phyloP scores from a whole-genome alignment of 129 eudicot genomes.

The Centella asiatica region DNA sequence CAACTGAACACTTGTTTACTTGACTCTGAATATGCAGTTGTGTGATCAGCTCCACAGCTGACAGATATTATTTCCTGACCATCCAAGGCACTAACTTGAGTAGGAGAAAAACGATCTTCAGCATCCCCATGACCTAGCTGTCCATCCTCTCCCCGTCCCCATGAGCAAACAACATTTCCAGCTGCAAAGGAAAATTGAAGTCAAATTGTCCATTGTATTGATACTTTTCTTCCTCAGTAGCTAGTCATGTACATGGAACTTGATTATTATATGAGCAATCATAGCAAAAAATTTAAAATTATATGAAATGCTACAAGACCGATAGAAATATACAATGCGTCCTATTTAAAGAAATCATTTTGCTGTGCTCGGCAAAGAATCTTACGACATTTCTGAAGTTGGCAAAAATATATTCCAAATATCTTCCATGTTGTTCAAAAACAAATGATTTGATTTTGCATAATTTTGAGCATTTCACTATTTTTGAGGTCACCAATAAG shows the following conservation, averaged over 20 bases:
- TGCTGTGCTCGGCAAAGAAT: no score
- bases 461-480: no score
- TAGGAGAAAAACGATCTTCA: constrained; percentile 81
- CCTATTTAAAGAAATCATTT: no score
- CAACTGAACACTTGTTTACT: constrained; percentile 71
- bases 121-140: constrained; percentile 98
- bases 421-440: no score
- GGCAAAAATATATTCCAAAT: no score
- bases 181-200: constrained; percentile 33
- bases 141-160: constrained; percentile 99
- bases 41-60: constrained; percentile 96
- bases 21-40: constrained; percentile 77
- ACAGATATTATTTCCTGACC: constrained; percentile 63
- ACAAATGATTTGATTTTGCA: no score
- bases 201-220: neutral
- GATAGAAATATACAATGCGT: neutral
- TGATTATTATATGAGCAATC: neutral
- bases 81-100: constrained; percentile 83
- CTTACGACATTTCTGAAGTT: no score
- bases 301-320: neutral
- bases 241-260: neutral
- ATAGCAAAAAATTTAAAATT: neutral
- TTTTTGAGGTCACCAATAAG: no score
- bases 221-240: neutral
- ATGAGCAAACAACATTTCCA: constrained; percentile 90